Evolutionary conservation across 805 yeast genomes (phyloP).

Genomic region (Yarrowia alimentaria): DNA sequence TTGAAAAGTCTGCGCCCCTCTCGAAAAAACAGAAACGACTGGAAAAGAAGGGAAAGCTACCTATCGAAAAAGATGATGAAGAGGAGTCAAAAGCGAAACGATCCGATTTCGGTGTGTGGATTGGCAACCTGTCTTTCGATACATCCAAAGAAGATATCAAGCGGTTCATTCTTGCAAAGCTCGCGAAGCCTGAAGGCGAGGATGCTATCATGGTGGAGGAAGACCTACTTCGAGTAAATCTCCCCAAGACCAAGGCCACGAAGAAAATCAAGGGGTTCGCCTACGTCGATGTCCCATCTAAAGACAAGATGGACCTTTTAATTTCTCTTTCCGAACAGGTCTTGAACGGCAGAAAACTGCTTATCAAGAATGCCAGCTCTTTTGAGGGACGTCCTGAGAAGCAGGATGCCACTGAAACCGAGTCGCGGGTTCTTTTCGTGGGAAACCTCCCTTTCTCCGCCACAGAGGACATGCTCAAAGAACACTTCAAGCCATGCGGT

Average conservation of each 20-base stretch:
- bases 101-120: conserved; percentile 82
- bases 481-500: conserved; percentile 89
- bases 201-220: conserved; percentile 47
- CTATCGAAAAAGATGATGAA: conserved; percentile 34
- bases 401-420: conserved; percentile 60
- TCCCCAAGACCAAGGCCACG: conserved; percentile 65
- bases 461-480: conserved; percentile 70
- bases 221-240: conserved; percentile 70
- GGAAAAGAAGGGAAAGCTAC: conserved; percentile 59
- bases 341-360: conserved; percentile 78
- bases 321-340: conserved; percentile 66
- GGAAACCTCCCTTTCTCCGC: conserved; percentile 94
- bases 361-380: conserved; percentile 77
- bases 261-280: conserved; percentile 71
- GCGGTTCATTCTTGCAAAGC: conserved; percentile 61
- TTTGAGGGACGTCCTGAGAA: conserved; percentile 87
- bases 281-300: conserved; percentile 72
- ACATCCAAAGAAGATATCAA: conserved; percentile 72
- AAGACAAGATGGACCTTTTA: conserved; percentile 59
- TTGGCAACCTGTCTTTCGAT: conserved; percentile 86
- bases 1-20: conserved; percentile 67
- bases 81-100: conserved; percentile 34
- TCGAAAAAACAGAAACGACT: conserved; percentile 89
- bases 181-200: conserved; percentile 39
- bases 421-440: conserved; percentile 77